Evolutionary conservation across 371 early-diverging fungal species (phyloP), one percentile per base, ranked within the genome.

Genomic region (Mucor mucedo): DNA sequence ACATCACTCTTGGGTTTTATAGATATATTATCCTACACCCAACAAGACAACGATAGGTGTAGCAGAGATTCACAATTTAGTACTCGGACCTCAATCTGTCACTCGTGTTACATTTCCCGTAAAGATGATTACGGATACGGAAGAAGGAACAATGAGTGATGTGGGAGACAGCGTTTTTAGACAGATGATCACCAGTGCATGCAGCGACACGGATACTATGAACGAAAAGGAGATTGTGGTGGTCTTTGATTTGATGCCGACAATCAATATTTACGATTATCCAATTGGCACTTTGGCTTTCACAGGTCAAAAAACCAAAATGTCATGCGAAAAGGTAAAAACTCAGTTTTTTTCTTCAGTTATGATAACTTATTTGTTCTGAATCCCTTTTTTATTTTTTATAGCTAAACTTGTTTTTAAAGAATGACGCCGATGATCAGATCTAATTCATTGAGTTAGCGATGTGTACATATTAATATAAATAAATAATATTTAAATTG

Each of bases 171-270:
- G 29, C 14, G 29, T n/a, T 52, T 53, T 64, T 38, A 29, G 6
- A 28, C 35, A 28, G 21, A 44, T 53, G 52, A 53, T 29, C 3
- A 16, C 5, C 40, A 29, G 16, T 7, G 42, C 40, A 42, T 60
- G 60, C n/a, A n/a, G 14, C 4, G 50, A 21, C 21, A 21, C 21
- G 21, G 21, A 47, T n/a, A 21, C 21, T 1, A 28, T 16, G 8
- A 4, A 35, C 39, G 32, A 16, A 42, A 56, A 56, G 10, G 58
- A 64, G 1, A 44, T 58, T 2, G 52, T 50, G 2, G 30, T 64
- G 4, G 32, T 35, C 16, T 57, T 58, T 44, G 64, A 64, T 11
- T 48, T 64, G 10, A 64, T 64, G 64, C 58, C 64, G 13, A 64
- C 64, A 9, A 10, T 64, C n/a, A 41, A 5, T 7, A 49, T 64